Base-by-base conservation (phyloP, 345 rosid genomes). In the Pistacia integerrima region DNA sequence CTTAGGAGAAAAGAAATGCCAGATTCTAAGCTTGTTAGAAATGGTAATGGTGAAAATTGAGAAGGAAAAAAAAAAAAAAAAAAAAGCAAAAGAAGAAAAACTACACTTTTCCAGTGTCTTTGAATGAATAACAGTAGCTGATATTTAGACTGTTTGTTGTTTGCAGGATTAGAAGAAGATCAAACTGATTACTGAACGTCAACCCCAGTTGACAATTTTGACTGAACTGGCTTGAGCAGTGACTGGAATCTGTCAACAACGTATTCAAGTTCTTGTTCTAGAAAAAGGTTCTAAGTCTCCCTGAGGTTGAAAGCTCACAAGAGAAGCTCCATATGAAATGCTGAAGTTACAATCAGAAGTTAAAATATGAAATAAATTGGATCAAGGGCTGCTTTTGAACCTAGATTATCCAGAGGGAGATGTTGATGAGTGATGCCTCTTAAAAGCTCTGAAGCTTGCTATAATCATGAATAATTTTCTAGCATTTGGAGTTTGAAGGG, bases 141-240 rank as follows among this genome's bases (percentile, higher is more conserved):
- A 13, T 38, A 60, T 38, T 64, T 74, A 61, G 64, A 36, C 52
- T 69, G 5, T 1, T 54, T 68, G 71, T 62, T 38, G 63, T 78
- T 68, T 76, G 20, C 80, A 84, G 88, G 81, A 77, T 36, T 77
- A 33, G 78, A 80, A 22, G 80, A 78, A 74, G 79, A 74, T 64
- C 74, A 56, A 5, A 58, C 60, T 72, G 72, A 77, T 59, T 46
- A 13, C 17, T 46, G 46, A 13, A 61, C 41, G 74, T 57, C 71
- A 51, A 57, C 48, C 22, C 55, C 16, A 52, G 74, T 18, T 54
- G 79, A 74, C 63, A 18, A 44, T 30, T 48, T 60, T 51, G 67
- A 64, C 65, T 22, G 77, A 78, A 30, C 33, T 56, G n/a, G 20
- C 38, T 48, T 60, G 62, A 35, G 67, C 69, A 48, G 30, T 33